Percentiles rank a stretch among this genome's conserved stretches.
Evolutionary conservation across 345 rosid species (phyloP).

Genomic region (Ricinus communis): DNA sequence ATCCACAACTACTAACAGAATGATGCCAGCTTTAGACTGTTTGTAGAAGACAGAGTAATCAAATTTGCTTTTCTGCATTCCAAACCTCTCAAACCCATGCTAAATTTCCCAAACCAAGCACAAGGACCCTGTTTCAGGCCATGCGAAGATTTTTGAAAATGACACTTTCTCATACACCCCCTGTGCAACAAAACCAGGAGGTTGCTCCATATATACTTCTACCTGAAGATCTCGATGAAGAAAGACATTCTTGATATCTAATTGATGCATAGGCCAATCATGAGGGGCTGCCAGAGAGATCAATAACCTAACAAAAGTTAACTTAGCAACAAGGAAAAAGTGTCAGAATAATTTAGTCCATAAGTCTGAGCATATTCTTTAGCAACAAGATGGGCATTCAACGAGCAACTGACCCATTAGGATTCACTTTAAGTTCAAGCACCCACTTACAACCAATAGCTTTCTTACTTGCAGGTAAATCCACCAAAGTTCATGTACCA

Average conservation of each 20-base stretch:
- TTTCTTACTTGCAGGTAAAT: too few species aligned
- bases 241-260: background rate
- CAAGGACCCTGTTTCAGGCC: background rate
- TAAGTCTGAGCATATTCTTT: too few species aligned
- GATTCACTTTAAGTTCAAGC: background rate
- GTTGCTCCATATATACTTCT: too few species aligned
- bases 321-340: background rate
- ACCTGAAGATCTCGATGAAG: background rate
- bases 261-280: background rate
- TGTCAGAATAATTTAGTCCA: background rate
- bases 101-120: background rate
- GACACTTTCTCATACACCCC: background rate
- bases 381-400: background rate
- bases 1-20: too few species aligned
- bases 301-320: background rate
- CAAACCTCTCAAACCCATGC: background rate
- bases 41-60: background rate
- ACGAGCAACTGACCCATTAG: background rate
- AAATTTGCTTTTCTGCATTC: background rate
- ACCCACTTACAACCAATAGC: background rate
- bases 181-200: too few species aligned
- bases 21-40: background rate
- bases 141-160: background rate
- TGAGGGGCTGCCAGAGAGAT: background rate
- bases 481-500: background rate